These are phyloP conservation scores for Hypoxylon fragiforme DNA, from an alignment of 495 filamentous ascomycete genomes.

Conservation along the genomic window DNA sequence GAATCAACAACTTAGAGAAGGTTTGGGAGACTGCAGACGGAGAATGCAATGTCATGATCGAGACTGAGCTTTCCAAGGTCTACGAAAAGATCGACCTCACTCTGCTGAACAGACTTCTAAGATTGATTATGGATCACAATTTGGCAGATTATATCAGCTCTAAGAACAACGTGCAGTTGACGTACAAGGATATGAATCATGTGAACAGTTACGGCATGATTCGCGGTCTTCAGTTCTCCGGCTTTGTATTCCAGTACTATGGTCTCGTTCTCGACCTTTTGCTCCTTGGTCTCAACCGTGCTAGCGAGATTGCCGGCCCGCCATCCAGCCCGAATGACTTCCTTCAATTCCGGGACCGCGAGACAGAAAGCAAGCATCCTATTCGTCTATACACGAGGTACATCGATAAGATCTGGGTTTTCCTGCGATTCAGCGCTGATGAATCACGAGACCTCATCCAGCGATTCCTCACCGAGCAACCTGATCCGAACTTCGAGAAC, in stretches of 20 bases:
- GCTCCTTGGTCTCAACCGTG: constrained; percentile 89
- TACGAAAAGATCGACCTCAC: constrained; percentile 99
- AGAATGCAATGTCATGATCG: constrained; percentile 98
- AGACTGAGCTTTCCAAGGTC: constrained; percentile 96
- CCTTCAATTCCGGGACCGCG: constrained; percentile 90
- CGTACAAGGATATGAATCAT: constrained; percentile 99
- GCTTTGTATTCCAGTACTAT: constrained; percentile 99
- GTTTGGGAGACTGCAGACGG: constrained; percentile 96
- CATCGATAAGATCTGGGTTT: constrained; percentile 98
- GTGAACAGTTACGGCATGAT: constrained; percentile 99
- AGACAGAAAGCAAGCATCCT: constrained; percentile 88
- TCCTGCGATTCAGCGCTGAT: constrained; percentile 89
- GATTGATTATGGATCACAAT: constrained; percentile 99
- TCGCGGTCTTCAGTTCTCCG: constrained; percentile 95
- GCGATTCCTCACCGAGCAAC: constrained; percentile 96
- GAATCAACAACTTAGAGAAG: constrained; percentile 97
- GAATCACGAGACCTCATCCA: constrained; percentile 97
- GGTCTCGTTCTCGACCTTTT: constrained; percentile 94
- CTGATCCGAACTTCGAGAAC: constrained; percentile 99
- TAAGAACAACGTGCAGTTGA: constrained; percentile 99
- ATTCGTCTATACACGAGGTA: constrained; percentile 97
- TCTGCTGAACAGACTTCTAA: constrained; percentile 85
- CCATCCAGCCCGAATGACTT: constrained; percentile 97
- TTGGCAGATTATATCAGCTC: constrained; percentile 98
- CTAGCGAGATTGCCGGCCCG: constrained; percentile 96